Percentiles rank a stretch among this genome's conserved stretches.
Evolutionary conservation across 192 early-diverging fungal species (phyloP).

Genomic region (Chytriomyces sp.): DNA sequence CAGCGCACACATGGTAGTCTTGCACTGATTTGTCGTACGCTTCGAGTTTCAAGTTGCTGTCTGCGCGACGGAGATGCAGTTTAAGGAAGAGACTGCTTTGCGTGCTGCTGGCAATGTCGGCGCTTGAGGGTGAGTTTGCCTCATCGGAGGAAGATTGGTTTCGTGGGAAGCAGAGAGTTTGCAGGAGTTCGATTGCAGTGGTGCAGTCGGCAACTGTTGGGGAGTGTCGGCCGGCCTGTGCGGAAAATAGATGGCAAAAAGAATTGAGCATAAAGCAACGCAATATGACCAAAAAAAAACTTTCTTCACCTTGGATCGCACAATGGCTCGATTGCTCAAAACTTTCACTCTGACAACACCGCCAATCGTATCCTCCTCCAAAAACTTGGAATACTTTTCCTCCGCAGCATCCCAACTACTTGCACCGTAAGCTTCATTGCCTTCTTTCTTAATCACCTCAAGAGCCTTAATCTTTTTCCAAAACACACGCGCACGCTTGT

Average conservation of each 20-base stretch:
- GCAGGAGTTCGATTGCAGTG: constrained; percentile 67
- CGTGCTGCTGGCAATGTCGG: constrained; percentile 44
- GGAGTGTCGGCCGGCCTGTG: constrained; percentile 56
- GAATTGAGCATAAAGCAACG: too few species aligned
- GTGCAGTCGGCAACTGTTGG: constrained; percentile 68
- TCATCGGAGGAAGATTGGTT: constrained; percentile 30
- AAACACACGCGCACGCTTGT: constrained; percentile 66
- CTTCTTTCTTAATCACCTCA: constrained; percentile 70
- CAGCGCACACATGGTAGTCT: constrained; percentile 70
- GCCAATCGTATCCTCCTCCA: constrained; percentile 71
- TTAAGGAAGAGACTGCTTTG: constrained; percentile 69
- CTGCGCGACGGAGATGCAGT: constrained; percentile 77
- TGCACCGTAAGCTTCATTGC: constrained; percentile 76
- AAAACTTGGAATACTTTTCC: constrained; percentile 67
- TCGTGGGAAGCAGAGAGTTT: constrained; percentile 44
- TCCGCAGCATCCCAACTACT: constrained; percentile 65
- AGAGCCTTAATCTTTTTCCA: constrained; percentile 67
- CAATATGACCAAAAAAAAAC: too few species aligned
- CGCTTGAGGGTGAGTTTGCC: neutral
- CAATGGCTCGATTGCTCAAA: constrained; percentile 78
- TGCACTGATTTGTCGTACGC: constrained; percentile 78
- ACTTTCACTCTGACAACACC: constrained; percentile 69
- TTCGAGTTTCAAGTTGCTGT: constrained; percentile 73
- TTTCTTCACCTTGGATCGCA: constrained; percentile 58
- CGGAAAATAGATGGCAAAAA: neutral